Base-by-base conservation (phyloP, 164 flowering plant genomes). In the Euptelea pleiosperma region DNA sequence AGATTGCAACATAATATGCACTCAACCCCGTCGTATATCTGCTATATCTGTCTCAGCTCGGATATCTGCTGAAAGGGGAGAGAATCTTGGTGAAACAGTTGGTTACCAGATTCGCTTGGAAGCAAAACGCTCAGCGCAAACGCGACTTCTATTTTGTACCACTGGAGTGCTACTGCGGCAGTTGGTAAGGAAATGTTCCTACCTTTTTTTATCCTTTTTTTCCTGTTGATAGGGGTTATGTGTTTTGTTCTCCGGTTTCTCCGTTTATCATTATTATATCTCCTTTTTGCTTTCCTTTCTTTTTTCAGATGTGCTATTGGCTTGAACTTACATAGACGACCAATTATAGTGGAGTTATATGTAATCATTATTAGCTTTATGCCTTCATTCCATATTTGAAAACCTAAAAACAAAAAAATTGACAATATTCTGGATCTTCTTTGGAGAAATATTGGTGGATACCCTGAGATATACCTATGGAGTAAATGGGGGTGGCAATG, bases 31-130 rank as follows among this genome's bases (percentile, higher is more conserved):
- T 41, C 91, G 98, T 60, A 89, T 92, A 58, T 85, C 98, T 66
- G 96, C 98, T 42, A 87, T 92, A 57, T 92, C 98, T 63, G 95
- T 92, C 66, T 81, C 98, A 24, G 80, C 91, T 73, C 80, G 96
- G 46, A 71, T 92, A 63, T 80, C 96, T 26, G 65, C 87, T 52
- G 98, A 92, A 80, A 85, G 89, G 60, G 98, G 96, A 60, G 98
- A 89, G 64, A 65, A 21, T 63, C 85, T 92, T 64, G 98, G 98
- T 56, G 96, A 85, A 73, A 80, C 89, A 62, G 88, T 89, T 69
- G 96, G 98, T 57, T 92, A 92, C 61, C 98, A 92, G 77, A 92
- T 92, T 53, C 98, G 93, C 18, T 74, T 92, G 57, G 98, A 89
- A 65, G 65, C 91, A 65, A 87, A 85, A 61, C 86, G 87, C 26